Conservation (phyloP, 441 rosid genomes). For the Rhodomyrtus psidioides region DNA sequence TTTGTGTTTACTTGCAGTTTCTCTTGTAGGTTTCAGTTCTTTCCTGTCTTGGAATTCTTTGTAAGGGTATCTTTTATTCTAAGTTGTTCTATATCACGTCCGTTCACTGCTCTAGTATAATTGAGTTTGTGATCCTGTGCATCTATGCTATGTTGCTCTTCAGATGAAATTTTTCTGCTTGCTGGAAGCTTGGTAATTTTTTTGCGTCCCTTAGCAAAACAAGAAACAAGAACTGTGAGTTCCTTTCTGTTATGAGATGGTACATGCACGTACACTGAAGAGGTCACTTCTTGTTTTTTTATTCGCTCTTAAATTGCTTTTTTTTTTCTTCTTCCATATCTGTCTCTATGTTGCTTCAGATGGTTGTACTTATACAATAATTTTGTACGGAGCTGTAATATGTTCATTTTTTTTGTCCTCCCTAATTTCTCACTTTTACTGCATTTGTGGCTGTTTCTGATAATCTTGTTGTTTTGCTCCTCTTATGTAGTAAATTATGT, state of each 20-base stretch:
- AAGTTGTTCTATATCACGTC: neutral
- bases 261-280: neutral
- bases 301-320: neutral
- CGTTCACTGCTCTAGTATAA: neutral
- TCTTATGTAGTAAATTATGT: neutral
- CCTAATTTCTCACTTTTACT: neutral
- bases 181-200: neutral
- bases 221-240: neutral
- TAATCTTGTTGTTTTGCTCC: neutral
- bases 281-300: neutral
- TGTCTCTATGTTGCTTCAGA: neutral
- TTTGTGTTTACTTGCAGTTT: neutral
- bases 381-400: neutral
- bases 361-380: neutral
- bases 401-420: neutral
- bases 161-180: neutral
- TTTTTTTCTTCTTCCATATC: neutral
- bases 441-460: neutral
- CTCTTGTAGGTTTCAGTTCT: neutral
- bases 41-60: neutral
- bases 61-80: neutral
- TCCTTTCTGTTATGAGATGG: neutral
- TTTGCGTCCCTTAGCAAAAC: neutral
- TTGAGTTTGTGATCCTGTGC: neutral
- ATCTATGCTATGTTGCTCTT: neutral